phyloP scores from a whole-genome alignment of 345 rosid genomes.

The Salix arbutifolia region DNA sequence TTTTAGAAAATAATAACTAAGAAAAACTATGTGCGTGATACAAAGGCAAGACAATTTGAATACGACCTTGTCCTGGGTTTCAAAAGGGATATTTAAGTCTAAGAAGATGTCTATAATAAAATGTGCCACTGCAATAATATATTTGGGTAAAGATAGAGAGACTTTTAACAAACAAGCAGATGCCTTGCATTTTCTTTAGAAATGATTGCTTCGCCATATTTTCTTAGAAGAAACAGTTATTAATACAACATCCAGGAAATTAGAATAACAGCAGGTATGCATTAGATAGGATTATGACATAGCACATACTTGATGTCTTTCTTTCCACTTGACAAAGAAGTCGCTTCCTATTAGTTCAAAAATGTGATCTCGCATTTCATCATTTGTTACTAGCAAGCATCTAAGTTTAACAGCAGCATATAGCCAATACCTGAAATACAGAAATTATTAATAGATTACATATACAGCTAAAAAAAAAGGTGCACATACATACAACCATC shows the following conservation, averaged over 20 bases:
- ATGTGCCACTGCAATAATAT: neutral
- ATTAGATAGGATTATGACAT: neutral
- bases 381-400: conserved; percentile 82
- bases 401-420: conserved; percentile 77
- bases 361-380: conserved; percentile 94
- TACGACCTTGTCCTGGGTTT: neutral
- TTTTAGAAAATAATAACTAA: too few relatives aligned
- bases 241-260: neutral
- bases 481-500: neutral
- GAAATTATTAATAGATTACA: neutral
- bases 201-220: neutral
- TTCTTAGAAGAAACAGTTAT: neutral
- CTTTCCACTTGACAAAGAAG: conserved; percentile 82
- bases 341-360: conserved; percentile 69
- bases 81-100: neutral
- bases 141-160: neutral
- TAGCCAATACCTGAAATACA: conserved; percentile 71
- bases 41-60: neutral
- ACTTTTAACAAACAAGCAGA: conserved; percentile 1
- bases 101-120: neutral
- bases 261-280: neutral
- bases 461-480: too few relatives aligned
- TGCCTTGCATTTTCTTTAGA: neutral
- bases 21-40: neutral
- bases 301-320: conserved; percentile 64